phyloP scores from a whole-genome alignment of 169 alveolate species.

The Eimeria brunetti region DNA sequence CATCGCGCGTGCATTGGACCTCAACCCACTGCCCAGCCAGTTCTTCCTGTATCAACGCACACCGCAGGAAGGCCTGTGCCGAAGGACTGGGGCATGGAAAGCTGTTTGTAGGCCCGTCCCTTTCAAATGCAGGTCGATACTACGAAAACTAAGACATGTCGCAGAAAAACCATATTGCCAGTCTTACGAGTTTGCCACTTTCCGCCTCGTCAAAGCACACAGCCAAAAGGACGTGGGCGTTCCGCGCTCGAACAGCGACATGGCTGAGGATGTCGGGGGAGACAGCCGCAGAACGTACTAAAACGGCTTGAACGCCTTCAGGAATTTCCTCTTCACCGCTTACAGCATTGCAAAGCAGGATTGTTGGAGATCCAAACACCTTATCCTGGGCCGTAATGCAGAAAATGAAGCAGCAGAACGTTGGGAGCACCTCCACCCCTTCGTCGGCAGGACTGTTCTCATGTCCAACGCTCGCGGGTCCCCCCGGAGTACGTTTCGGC shows the following conservation, averaged over 20 bases:
- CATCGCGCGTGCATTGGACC: conserved; percentile 76
- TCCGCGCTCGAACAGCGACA: conserved; percentile 95
- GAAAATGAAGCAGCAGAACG: not conserved
- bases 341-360: conserved; percentile 89
- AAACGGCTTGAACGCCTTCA: conserved; percentile 90
- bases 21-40: conserved; percentile 83
- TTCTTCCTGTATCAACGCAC: conserved; percentile 52
- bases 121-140: not conserved
- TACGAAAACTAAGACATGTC: not conserved
- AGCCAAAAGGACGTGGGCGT: conserved; percentile 90
- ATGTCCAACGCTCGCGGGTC: not conserved
- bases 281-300: conserved; percentile 90
- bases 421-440: not conserved
- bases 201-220: conserved; percentile 87
- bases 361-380: conserved; percentile 87
- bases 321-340: conserved; percentile 96
- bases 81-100: not conserved
- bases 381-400: conserved; percentile 81
- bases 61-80: conserved; percentile 4
- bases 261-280: conserved; percentile 95
- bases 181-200: conserved; percentile 52
- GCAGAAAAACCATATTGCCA: not conserved
- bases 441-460: not conserved
- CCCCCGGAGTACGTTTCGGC: not conserved
- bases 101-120: not conserved